These are phyloP conservation scores for Groenewaldozyma auringiensis DNA, from an alignment of 1,139 yeast species.

Conservation along the genomic window DNA sequence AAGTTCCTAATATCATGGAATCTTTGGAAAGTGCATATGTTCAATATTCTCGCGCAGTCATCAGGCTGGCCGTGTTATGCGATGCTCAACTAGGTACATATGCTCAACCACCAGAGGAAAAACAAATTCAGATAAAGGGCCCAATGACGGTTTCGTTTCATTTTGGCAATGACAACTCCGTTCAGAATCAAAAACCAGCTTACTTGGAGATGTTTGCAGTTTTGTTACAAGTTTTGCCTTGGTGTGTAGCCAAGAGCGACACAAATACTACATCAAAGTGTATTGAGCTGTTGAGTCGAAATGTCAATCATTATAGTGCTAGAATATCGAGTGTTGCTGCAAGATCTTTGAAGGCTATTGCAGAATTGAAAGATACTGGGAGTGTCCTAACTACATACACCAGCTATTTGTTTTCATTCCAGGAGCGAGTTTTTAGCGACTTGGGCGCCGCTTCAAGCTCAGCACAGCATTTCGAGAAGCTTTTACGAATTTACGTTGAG, in stretches of 20 bases:
- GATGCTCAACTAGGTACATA: conserved; percentile 40
- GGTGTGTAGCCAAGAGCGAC: conserved; percentile 51
- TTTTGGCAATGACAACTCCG: conserved; percentile 39
- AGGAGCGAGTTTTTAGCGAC: conserved; percentile 45
- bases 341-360: conserved; percentile 55
- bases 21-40: conserved; percentile 45
- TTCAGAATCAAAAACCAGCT: conserved; percentile 25
- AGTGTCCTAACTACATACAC: conserved; percentile 67
- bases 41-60: conserved; percentile 62
- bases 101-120: conserved; percentile 18
- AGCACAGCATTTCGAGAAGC: conserved; percentile 42
- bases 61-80: conserved; percentile 48
- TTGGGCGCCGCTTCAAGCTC: conserved; percentile 40
- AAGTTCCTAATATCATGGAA: conserved; percentile 15
- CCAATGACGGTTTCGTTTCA: conserved; percentile 41
- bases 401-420: conserved; percentile 70
- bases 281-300: conserved; percentile 68
- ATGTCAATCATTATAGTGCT: conserved; percentile 60
- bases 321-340: conserved; percentile 58
- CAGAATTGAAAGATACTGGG: conserved; percentile 64
- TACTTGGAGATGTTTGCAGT: conserved; percentile 61
- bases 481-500: conserved; percentile 68
- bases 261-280: conserved; percentile 43
- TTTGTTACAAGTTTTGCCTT: conserved; percentile 61
- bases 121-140: conserved; percentile 24